Evolutionary conservation across 371 early-diverging fungal species (phyloP).

Genomic region (Mucor circinelloides): DNA sequence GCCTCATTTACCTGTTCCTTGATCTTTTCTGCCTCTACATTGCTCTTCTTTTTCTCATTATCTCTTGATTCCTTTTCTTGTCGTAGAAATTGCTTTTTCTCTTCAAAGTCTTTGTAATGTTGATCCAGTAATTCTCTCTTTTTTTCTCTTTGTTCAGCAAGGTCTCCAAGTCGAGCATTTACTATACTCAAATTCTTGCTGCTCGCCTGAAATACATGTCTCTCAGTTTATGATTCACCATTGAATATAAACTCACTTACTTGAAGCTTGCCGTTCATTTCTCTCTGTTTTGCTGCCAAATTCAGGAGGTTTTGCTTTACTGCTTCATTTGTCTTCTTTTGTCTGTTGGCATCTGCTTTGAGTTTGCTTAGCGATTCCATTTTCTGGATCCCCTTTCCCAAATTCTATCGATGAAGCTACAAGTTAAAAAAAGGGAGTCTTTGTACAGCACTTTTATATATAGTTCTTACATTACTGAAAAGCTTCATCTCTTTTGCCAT

Average conservation of each 20-base stretch:
- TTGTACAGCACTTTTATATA: no score
- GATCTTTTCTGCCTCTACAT: background rate
- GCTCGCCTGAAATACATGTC: background rate
- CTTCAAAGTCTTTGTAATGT: background rate
- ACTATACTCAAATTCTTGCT: background rate
- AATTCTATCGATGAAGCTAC: background rate
- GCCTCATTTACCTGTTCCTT: background rate
- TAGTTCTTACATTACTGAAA: background rate
- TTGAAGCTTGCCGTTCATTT: background rate
- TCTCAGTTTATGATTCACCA: background rate
- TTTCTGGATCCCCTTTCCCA: background rate
- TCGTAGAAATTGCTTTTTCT: background rate
- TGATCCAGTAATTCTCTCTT: background rate
- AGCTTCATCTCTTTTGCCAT: background rate
- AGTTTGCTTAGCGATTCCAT: background rate
- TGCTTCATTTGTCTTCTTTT: background rate
- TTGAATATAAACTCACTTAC: background rate
- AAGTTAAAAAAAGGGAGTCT: background rate
- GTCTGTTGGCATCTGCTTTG: background rate
- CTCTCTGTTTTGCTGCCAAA: background rate
- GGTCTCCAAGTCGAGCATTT: background rate
- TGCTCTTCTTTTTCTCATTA: background rate
- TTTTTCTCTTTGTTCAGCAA: background rate
- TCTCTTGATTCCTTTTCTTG: background rate
- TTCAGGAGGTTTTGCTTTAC: background rate